phyloP scores from a whole-genome alignment of 2,329 filamentous ascomycete species.

The Dryadomyces sulphureus region DNA sequence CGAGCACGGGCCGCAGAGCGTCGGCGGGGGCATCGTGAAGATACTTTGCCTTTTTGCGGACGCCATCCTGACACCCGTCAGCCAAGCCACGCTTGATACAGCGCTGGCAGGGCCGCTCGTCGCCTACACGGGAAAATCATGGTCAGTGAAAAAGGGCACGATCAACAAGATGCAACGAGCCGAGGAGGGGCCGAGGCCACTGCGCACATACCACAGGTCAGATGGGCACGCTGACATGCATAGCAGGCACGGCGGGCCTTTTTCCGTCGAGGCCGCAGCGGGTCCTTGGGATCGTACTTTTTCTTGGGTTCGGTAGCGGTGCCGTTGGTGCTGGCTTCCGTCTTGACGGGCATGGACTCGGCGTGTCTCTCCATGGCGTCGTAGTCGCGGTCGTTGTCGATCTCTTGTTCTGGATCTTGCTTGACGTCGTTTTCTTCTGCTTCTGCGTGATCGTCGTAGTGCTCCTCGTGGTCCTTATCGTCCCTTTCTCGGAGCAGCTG shows the following conservation, averaged over 20 bases:
- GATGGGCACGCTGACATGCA: slow-evolving; percentile 90
- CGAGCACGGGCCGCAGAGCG: slow-evolving; percentile 73
- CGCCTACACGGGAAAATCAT: slow-evolving; percentile 41
- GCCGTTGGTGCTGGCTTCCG: slow-evolving; percentile 5
- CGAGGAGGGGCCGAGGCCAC: neutral
- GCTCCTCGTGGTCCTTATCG: slow-evolving; percentile 15
- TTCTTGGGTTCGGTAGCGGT: slow-evolving; percentile 38
- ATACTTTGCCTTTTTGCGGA: slow-evolving; percentile 98
- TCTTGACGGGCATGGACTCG: slow-evolving; percentile 21
- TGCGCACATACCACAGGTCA: slow-evolving; percentile 77
- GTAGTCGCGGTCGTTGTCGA: slow-evolving; percentile 37
- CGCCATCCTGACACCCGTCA: slow-evolving; percentile 86
- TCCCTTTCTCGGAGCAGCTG: slow-evolving; percentile 21
- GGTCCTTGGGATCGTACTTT: slow-evolving; percentile 75
- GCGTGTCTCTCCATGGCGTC: slow-evolving; percentile 36
- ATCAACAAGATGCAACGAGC: slow-evolving; percentile 3
- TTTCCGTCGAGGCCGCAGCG: slow-evolving; percentile 75
- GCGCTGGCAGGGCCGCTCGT: slow-evolving; percentile 84
- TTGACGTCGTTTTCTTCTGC: slow-evolving; percentile 34
- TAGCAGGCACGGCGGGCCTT: slow-evolving; percentile 92
- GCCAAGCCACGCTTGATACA: slow-evolving; percentile 89
- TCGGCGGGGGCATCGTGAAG: slow-evolving; percentile 90
- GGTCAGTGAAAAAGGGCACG: neutral
- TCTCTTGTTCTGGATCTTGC: slow-evolving; percentile 42
- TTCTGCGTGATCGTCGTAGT: slow-evolving; percentile 16